Base-by-base conservation (phyloP, 2,329 filamentous ascomycete species). In the Neonectria coccinea region DNA sequence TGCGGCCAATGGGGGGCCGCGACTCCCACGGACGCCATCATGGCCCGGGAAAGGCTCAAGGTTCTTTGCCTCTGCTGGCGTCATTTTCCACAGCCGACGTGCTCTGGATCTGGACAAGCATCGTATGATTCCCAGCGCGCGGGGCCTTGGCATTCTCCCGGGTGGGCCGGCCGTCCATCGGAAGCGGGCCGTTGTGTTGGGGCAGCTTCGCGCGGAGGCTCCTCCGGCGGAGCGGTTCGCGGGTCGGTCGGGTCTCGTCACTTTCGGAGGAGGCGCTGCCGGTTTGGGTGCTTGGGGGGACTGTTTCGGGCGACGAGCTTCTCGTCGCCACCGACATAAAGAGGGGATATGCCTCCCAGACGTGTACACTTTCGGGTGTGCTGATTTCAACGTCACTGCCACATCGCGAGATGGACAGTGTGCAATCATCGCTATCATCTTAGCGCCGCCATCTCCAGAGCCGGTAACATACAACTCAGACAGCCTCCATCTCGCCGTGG, bases 161-260 rank as follows among this genome's bases (percentile, higher is more conserved):
- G 59, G 71, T 73, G 71, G 71, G 56, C 62, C 67, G 67, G 56
- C 20, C 68, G 65, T 62, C 55, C 71, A 73, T 67, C 68, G 62
- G 71, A 71, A 73, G 67, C 71, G 71, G 70, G 63, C 71, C 68
- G 71, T 56, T 63, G 61, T 48, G 67, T 59, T 39, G 61, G 52
- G 48, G 67, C 63, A 56, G 51, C 58, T 59, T 11, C 33, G 48
- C 66, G 48, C 48, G 59, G 64, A 39, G 61, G 54, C 55, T 22
- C 50, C 56, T 42, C 52, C 61, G 61, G 61, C 61, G 54, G 62
- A 55, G 44, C 53, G 29, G 52, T 47, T 66, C 47, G 44, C 53
- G 29, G 52, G 44, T 66, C 47, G 56, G 62, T 47, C 47, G 47
- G 58, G 18, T 18, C 12, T 52, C 39, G 41, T 45, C 44, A 27